phyloP scores from a whole-genome alignment of 352 stramenopile genomes.

The Globisporangium canariense region DNA sequence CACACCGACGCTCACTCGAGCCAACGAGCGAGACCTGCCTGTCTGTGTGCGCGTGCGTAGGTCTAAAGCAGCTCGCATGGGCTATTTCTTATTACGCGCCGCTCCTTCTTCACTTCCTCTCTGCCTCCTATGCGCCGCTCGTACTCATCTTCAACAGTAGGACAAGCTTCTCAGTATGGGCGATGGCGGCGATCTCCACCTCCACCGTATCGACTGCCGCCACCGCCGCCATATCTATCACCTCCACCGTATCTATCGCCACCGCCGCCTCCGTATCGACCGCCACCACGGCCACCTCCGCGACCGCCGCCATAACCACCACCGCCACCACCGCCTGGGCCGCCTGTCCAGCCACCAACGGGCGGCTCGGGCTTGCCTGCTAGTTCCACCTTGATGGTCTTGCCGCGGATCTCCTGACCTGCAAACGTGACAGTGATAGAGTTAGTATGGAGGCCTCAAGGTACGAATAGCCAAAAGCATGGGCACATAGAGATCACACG shows the following conservation, averaged over 20 bases:
- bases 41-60: no score
- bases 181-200: slow-evolving; percentile 52
- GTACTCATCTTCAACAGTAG: background rate
- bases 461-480: background rate
- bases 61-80: no score
- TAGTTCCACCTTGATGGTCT: slow-evolving; percentile 84
- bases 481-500: background rate
- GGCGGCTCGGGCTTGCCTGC: slow-evolving; percentile 80
- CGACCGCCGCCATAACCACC: slow-evolving; percentile 35
- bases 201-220: slow-evolving; percentile 27
- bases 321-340: slow-evolving; percentile 32
- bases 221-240: slow-evolving; percentile 33
- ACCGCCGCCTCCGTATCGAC: slow-evolving; percentile 38
- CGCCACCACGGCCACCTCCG: slow-evolving; percentile 32
- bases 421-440: background rate
- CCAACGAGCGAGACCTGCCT: no score
- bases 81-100: background rate
- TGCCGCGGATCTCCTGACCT: slow-evolving; percentile 73
- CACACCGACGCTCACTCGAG: no score
- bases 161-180: slow-evolving; percentile 38
- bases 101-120: background rate
- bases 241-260: slow-evolving; percentile 31
- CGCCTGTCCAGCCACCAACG: slow-evolving; percentile 65
- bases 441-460: background rate
- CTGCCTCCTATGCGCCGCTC: background rate